Percentiles rank a stretch among this genome's conserved stretches.
Conservation (phyloP, 225 moss, liverwort and hornwort genomes). For the Pseudisothecium myosuroides region DNA sequence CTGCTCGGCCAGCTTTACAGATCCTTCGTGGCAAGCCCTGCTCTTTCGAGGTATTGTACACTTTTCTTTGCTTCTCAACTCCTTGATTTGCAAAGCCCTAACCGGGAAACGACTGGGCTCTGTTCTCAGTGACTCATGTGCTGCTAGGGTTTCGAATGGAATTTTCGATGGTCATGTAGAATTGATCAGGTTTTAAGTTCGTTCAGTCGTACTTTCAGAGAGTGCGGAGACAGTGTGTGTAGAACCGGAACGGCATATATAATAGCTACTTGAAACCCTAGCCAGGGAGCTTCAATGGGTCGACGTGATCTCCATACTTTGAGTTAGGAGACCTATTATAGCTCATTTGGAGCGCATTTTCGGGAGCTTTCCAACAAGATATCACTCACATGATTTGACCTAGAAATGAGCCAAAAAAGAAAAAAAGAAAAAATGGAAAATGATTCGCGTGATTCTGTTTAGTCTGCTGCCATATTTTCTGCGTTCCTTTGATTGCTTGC, state of each 20-base stretch:
- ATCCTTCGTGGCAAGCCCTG: background rate
- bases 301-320: background rate
- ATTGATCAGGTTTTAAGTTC: background rate
- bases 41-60: background rate
- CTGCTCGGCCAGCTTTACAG: background rate
- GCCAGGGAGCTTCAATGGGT: background rate
- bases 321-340: background rate
- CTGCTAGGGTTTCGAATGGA: background rate
- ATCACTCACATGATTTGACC: background rate
- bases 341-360: background rate
- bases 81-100: background rate
- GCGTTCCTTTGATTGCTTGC: background rate
- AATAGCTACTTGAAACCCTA: background rate
- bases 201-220: background rate
- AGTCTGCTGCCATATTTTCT: background rate
- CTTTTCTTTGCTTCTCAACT: background rate
- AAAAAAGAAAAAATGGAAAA: too few relatives aligned
- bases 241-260: background rate
- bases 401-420: background rate
- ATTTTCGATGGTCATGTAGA: background rate
- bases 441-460: background rate
- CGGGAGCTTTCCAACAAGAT: background rate
- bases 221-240: background rate
- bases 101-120: background rate
- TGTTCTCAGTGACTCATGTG: background rate